phyloP scores from a whole-genome alignment of 2,329 filamentous ascomycete genomes.

The Colletotrichum costaricense region DNA sequence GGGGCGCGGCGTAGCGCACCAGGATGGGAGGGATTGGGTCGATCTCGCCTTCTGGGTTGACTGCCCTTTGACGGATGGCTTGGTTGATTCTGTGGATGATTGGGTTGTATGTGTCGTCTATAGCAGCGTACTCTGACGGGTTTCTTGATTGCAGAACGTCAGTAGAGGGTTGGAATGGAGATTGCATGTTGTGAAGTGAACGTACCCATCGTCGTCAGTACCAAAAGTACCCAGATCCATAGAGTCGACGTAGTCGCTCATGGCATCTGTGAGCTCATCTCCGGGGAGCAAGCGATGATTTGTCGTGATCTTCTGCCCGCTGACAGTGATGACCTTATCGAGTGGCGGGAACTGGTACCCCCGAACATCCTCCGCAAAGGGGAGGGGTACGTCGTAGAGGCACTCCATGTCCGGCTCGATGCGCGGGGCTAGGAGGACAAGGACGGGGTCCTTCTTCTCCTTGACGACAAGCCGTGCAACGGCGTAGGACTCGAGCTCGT shows the following conservation, averaged over 20 bases:
- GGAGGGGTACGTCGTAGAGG: constrained; percentile 88
- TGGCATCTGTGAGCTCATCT: constrained; percentile 78
- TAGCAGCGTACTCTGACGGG: constrained; percentile 74
- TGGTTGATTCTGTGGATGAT: constrained; percentile 90
- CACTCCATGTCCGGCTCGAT: constrained; percentile 86
- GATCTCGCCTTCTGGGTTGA: constrained; percentile 75
- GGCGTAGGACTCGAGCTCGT: constrained; percentile 86
- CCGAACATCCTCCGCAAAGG: constrained; percentile 92
- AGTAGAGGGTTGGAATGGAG: constrained; percentile 11
- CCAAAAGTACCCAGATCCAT: constrained; percentile 86
- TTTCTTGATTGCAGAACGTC: constrained; percentile 45
- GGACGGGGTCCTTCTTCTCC: constrained; percentile 79
- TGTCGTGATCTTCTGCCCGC: constrained; percentile 76
- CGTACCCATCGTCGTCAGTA: constrained; percentile 80
- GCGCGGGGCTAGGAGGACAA: constrained; percentile 83
- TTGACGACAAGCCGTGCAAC: constrained; percentile 88
- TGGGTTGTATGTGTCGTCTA: constrained; percentile 87
- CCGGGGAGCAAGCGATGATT: constrained; percentile 87
- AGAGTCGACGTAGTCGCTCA: constrained; percentile 91
- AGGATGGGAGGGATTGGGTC: constrained; percentile 73
- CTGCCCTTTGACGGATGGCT: constrained; percentile 84
- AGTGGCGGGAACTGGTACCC: constrained; percentile 92
- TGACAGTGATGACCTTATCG: constrained; percentile 88
- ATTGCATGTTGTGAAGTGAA: neutral
- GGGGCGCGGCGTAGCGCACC: constrained; percentile 78